phyloP scores from a whole-genome alignment of 2,329 filamentous ascomycete species.

The Laburnicola sp. region DNA sequence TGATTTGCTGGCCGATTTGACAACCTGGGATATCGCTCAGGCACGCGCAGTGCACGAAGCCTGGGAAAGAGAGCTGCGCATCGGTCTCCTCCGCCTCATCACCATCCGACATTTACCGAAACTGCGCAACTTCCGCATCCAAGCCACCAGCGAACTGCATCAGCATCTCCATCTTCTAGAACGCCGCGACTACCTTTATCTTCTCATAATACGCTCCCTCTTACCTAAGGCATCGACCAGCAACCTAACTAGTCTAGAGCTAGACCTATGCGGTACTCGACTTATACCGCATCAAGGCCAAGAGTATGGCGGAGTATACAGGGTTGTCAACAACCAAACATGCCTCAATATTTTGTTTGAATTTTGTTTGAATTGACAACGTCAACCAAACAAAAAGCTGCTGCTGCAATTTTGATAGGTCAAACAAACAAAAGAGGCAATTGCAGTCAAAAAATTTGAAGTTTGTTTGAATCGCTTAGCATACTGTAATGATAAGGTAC shows the following conservation, averaged over 20 bases:
- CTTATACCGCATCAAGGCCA: slow-evolving; percentile 16
- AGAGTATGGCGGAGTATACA: slow-evolving; percentile 17
- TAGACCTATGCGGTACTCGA: slow-evolving; percentile 21
- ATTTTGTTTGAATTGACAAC: no score
- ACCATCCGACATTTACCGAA: slow-evolving; percentile 23
- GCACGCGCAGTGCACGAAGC: slow-evolving; percentile 17
- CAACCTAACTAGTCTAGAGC: slow-evolving; percentile 22
- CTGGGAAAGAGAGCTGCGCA: slow-evolving; percentile 25
- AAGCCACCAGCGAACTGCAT: slow-evolving; percentile 21
- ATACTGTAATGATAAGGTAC: no score
- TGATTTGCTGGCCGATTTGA: slow-evolving; percentile 15
- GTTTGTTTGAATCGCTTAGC: no score
- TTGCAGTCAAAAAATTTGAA: no score
- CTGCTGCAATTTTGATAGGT: no score
- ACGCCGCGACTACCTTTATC: slow-evolving; percentile 24
- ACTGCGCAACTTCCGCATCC: slow-evolving; percentile 24
- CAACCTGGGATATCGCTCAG: slow-evolving; percentile 16
- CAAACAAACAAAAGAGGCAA: no score
- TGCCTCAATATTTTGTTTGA: no score
- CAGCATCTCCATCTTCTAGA: slow-evolving; percentile 16
- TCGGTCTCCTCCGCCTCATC: slow-evolving; percentile 21
- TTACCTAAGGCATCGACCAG: slow-evolving; percentile 20
- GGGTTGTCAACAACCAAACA: no score
- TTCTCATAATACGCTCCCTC: slow-evolving; percentile 18
- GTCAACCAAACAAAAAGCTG: no score